Base-by-base conservation (phyloP, 108 stramenopile species). In the Bacterosira constricta region DNA sequence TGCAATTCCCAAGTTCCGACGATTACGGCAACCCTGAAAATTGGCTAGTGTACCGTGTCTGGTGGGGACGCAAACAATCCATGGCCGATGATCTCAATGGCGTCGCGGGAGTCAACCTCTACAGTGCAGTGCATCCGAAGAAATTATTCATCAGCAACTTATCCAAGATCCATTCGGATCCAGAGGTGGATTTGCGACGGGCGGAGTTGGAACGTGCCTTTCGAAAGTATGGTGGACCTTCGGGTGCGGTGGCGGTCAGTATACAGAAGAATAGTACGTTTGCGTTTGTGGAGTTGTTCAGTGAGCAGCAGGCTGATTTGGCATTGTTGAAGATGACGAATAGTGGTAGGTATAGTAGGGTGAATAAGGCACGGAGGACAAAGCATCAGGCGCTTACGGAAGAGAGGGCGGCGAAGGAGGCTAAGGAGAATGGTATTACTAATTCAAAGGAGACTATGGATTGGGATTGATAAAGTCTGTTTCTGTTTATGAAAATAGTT, bases 131-230 rank as follows among this genome's bases (percentile, higher is more conserved):
- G 17, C 90, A 92, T 63, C 87, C 88, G 63, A 76, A 83, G 32
- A 91, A 91, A 60, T 55, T 94, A 15, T 94, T 94, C 70, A 56
- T 94, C 59, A 80, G 77, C 35, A 78, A 75, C 31, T 72, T 94
- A n/a, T 37, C 83, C 31, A 87, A 84, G 41, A 77, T 94, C 25
- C 58, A 39, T 23, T 56, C 86, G 12, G 80, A 89, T n/a, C 69
- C 85, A 13, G 90, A 94, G 34, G 77, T 94, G 49, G 93, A 94
- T 23, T 49, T 90, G 27, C 90, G 93, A 6, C 80, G 86, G 27
- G 93, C 93, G 20, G 88, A 90, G 67, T 56, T 94, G 54, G 93
- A 94, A 75, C 89, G 93, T 15, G 90, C 89, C 9, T 94, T 94
- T 73, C 86, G 88, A 4, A 87, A 89, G 66, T 94, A 90, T 75